Evolutionary conservation across 139 green algal genomes (phyloP).

Genomic region (Haematococcus sp.): DNA sequence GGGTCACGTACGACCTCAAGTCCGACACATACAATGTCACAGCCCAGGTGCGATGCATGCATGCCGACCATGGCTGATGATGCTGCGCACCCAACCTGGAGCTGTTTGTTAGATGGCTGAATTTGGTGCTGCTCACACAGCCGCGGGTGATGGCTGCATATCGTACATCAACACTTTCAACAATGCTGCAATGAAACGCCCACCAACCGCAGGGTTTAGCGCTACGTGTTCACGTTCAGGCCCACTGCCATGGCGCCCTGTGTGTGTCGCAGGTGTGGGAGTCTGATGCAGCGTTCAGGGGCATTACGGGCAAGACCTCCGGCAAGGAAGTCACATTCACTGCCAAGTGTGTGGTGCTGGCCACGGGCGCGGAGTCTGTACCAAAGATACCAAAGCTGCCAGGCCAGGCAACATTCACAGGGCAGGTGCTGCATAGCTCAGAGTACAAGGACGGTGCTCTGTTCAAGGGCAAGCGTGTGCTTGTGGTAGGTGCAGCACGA

Average conservation of each 20-base stretch:
- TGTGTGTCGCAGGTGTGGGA: conserved; percentile 7
- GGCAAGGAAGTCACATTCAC: neutral
- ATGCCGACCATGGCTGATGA: no score
- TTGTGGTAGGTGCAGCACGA: neutral
- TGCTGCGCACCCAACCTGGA: no score
- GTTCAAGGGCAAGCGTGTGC: conserved; percentile 5
- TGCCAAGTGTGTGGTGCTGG: neutral
- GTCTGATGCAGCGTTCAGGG: neutral
- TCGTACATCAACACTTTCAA: no score
- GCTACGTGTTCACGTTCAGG: no score
- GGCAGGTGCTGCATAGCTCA: neutral
- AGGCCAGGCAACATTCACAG: neutral
- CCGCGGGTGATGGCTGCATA: no score
- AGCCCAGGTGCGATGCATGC: neutral
- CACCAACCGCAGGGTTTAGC: no score
- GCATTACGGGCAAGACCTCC: neutral
- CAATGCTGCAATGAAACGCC: no score
- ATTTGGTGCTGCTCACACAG: no score
- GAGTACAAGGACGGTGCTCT: neutral
- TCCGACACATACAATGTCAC: neutral
- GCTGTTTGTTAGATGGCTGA: no score
- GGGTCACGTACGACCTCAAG: neutral
- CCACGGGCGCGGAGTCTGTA: neutral
- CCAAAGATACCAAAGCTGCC: neutral
- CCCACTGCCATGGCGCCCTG: no score